Conservation (phyloP, 1,284 basidiomycete genomes). For the Ganoderma resinaceum region DNA sequence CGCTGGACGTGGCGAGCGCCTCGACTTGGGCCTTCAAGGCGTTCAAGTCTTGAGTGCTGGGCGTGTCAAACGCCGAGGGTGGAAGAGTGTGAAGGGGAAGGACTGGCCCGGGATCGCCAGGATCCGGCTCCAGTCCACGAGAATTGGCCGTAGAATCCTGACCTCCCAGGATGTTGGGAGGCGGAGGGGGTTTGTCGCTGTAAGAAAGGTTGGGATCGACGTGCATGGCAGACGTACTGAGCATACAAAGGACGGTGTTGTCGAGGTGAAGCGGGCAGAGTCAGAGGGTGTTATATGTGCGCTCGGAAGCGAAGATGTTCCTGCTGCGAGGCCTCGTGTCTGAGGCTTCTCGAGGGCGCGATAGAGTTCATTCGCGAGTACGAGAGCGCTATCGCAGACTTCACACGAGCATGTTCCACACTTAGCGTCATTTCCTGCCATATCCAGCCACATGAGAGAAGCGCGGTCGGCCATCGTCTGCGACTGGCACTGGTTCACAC, state of each 20-base stretch:
- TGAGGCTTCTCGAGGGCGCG: background rate
- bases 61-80: background rate
- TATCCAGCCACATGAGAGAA: background rate
- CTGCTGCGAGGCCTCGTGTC: constrained; percentile 1
- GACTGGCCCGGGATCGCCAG: background rate
- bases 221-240: background rate
- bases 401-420: background rate
- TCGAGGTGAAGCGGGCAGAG: background rate
- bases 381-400: constrained; percentile 1
- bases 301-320: background rate
- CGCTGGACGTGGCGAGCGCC: background rate
- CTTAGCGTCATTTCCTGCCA: background rate
- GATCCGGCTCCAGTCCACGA: background rate
- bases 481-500: background rate
- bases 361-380: background rate
- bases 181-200: background rate
- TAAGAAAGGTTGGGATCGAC: background rate
- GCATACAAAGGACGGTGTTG: background rate
- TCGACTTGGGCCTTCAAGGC: background rate
- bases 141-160: background rate
- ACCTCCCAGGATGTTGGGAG: background rate
- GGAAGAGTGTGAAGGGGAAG: background rate
- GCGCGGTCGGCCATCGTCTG: background rate
- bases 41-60: background rate
- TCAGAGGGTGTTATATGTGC: background rate